A percentile compares a stretch with the other conserved stretches of the same genome.
Conservation (phyloP, 352 stramenopile species). For the Phytophthora citricola region DNA sequence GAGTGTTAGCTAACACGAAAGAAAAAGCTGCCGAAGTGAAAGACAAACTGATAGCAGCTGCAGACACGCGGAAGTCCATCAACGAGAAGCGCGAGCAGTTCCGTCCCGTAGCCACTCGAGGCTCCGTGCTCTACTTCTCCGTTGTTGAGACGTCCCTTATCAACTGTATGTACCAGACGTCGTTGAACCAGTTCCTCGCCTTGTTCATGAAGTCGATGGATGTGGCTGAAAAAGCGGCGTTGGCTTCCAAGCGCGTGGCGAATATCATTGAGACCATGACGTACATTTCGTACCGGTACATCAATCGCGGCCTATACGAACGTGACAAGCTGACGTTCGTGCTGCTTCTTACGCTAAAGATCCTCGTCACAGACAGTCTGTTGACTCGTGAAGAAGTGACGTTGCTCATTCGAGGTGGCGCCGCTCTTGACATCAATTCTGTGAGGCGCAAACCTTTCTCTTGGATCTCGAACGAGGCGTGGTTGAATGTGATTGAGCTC, state of each 20-base stretch:
- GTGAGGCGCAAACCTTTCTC: slow-evolving; percentile 96
- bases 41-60: slow-evolving; percentile 96
- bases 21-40: slow-evolving; percentile 98
- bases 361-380: slow-evolving; percentile 94
- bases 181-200: slow-evolving; percentile 96
- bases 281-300: slow-evolving; percentile 99
- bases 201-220: slow-evolving; percentile 99
- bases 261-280: slow-evolving; percentile 99
- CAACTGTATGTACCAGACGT: slow-evolving; percentile 99
- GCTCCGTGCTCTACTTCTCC: slow-evolving; percentile 98
- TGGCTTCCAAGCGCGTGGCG: slow-evolving; percentile 97
- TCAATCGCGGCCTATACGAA: slow-evolving; percentile 98
- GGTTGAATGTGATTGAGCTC: slow-evolving; percentile 98
- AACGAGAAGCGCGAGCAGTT: slow-evolving; percentile 99
- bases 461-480: slow-evolving; percentile 98
- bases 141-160: slow-evolving; percentile 98
- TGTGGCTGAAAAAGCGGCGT: slow-evolving; percentile 95
- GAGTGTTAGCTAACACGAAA: slow-evolving; percentile 98
- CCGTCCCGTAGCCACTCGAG: slow-evolving; percentile 96
- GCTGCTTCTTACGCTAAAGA: slow-evolving; percentile 97
- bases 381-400: slow-evolving; percentile 96
- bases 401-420: slow-evolving; percentile 95
- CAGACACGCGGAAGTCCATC: slow-evolving; percentile 97
- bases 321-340: slow-evolving; percentile 99
- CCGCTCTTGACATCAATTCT: slow-evolving; percentile 97